Evolutionary conservation across 441 rosid species (phyloP), one percentile per base, ranked within the genome.

Genomic region (Pelargonium myrrhifolium): DNA sequence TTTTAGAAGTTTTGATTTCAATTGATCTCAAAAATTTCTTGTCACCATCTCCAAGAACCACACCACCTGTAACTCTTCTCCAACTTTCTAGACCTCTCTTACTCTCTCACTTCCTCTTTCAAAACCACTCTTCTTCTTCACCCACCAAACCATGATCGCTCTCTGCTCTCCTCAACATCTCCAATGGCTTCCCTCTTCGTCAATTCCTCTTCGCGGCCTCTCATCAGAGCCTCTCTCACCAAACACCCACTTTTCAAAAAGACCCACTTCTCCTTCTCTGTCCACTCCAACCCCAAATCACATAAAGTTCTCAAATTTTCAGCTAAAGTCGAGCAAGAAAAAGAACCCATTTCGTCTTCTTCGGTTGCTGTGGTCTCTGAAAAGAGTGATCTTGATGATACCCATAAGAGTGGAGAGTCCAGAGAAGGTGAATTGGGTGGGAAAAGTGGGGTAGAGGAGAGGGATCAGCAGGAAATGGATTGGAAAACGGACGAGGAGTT

Each of bases 401-500:
- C 55, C 15, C 31, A 28, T 4, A 75, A 35, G 68, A 64, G 66
- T 51, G 76, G 65, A 65, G 66, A 56, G 22, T 59, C 77, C 21
- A 64, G 43, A 0, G 81, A 64, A 31, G 65, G 4, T 49, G 86
- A 70, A 56, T 11, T 37, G 71, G 17, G 67, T 4, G 62, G 37
- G 24, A 79, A 72, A 47, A 72, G 62, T 9, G 77, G 76, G 22
- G 60, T 37, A 9, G 78, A 43, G 60, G 82, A 74, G 56, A 81
- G 83, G 40, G 71, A 79, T 58, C 85, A 81, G 81, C 93, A 93
- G 67, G 98, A 93, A 69, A 74, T 78, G 77, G 98, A 93, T 45
- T 90, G 98, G 96, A 90, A 93, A 65, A 82, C 83, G 0, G 96
- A 90, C 72, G 97, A 93, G 69, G 98, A 90, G 80, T 93, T 93